Evolutionary conservation across 2,329 filamentous ascomycete species (phyloP).

Genomic region (Xylariaceae sp.): DNA sequence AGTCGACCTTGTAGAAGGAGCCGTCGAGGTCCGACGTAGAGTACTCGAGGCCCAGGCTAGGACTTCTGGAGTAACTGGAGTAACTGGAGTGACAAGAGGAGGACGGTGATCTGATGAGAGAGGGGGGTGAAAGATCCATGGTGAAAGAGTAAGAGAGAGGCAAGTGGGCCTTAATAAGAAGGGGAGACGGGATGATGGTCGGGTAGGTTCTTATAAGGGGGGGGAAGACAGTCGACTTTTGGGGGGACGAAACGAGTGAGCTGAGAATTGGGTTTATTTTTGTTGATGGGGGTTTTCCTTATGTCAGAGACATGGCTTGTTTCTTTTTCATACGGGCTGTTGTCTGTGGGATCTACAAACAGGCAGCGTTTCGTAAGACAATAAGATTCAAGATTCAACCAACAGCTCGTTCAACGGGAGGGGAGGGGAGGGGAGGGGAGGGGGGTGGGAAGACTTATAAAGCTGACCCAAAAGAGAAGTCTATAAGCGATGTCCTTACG

Average conservation of each 20-base stretch:
- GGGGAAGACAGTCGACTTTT: conserved; percentile 2
- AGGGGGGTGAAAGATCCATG: conserved; percentile 48
- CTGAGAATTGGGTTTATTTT: conserved; percentile 6
- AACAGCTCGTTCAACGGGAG: background rate
- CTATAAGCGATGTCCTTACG: too few species aligned
- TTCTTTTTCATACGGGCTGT: background rate
- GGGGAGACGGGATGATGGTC: conserved; percentile 10
- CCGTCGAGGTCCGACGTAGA: conserved; percentile 41
- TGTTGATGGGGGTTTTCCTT: conserved; percentile 10
- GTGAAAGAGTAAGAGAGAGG: conserved; percentile 4
- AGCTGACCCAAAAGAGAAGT: too few species aligned
- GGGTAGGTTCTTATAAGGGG: conserved; percentile 13
- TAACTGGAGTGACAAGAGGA: conserved; percentile 42
- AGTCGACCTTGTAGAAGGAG: conserved; percentile 40
- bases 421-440: background rate
- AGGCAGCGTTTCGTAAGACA: conserved; percentile 8
- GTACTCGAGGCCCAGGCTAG: conserved; percentile 40
- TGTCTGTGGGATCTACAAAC: conserved; percentile 5
- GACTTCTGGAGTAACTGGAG: conserved; percentile 38
- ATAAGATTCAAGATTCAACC: background rate
- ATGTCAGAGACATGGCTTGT: conserved; percentile 16
- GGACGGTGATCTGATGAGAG: conserved; percentile 40
- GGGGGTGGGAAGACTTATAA: background rate
- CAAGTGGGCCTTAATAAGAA: background rate
- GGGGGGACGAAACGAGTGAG: conserved; percentile 8